These are phyloP conservation scores for Penicillium ochrochloron DNA, from an alignment of 495 filamentous ascomycete genomes.

Conservation along the genomic window DNA sequence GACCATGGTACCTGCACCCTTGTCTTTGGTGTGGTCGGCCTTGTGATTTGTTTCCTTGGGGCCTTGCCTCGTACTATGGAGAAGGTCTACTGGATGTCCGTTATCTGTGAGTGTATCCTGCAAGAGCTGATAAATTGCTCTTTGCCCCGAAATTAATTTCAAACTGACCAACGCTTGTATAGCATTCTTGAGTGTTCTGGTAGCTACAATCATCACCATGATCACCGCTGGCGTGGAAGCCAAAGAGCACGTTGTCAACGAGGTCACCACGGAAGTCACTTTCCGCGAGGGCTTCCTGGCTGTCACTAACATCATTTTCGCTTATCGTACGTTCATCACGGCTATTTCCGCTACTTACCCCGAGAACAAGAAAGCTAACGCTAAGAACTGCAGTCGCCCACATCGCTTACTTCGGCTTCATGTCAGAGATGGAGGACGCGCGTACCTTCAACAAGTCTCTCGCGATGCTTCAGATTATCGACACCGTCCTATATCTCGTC, in stretches of 20 bases:
- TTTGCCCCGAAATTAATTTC: background rate
- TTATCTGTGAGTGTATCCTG: slow-evolving; percentile 48
- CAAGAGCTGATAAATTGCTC: background rate
- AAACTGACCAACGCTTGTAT: slow-evolving; percentile 1
- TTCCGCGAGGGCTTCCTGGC: slow-evolving; percentile 38
- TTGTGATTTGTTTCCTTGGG: slow-evolving; percentile 63
- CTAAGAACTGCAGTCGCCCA: slow-evolving; percentile 54
- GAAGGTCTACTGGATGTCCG: slow-evolving; percentile 61
- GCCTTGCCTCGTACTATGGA: slow-evolving; percentile 69
- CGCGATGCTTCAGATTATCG: slow-evolving; percentile 62
- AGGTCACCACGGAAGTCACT: slow-evolving; percentile 26
- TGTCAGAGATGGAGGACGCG: slow-evolving; percentile 74
- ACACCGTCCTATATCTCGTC: slow-evolving; percentile 65
- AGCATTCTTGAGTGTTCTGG: slow-evolving; percentile 66
- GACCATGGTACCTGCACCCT: slow-evolving; percentile 68
- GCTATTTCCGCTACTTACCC: background rate
- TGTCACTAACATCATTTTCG: slow-evolving; percentile 47
- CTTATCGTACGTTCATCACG: slow-evolving; percentile 38
- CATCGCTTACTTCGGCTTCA: slow-evolving; percentile 75
- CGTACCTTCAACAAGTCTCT: slow-evolving; percentile 68
- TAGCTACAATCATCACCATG: slow-evolving; percentile 72
- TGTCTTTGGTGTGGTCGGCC: slow-evolving; percentile 66
- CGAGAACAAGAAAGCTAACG: slow-evolving; percentile 11
- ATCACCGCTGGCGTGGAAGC: slow-evolving; percentile 58
- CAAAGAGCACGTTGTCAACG: slow-evolving; percentile 26